Base-by-base conservation (phyloP, 108 stramenopile genomes). In the Nitzschia inconspicua region DNA sequence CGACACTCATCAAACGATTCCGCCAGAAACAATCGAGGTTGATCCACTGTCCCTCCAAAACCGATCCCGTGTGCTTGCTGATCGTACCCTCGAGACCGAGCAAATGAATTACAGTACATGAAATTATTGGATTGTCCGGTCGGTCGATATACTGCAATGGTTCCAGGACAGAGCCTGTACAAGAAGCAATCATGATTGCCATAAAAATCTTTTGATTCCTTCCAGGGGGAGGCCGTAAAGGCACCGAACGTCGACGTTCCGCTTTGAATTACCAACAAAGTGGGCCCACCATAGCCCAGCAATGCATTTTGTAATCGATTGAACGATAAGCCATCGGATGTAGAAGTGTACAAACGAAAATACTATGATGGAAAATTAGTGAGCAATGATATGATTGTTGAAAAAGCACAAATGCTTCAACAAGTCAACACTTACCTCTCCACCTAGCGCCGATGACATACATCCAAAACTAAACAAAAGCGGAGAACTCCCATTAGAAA, bases 31-130 rank as follows among this genome's bases (percentile, higher is more conserved):
- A 91, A 58, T 43, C 90, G 73, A 27, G 90, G 90, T 47, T 75
- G 41, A 3, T 81, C 63, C 6, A 57, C 54, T 19, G 80, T 86
- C 16, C 90, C 90, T 26, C 90, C 90, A 68, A 91, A 91, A 13
- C 90, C 90, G 41, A 91, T 84, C n/a, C 90, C 90, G 58, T 88
- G 84, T 9, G 86, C 81, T 51, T 84, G 78, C 35, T 73, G 73
- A 53, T 93, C 91, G 62, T 85, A 93, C 25, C 91, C 91, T 34
- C 78, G 70, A 22, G 73, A 76, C 13, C 91, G 73, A 9, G 86
- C 73, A 52, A 65, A 71, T 2, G 75, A 66, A 55, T 91, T 88
- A 35, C 83, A 86, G 65, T 88, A 91, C 85, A 86, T 85, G 60
- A 72, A 91, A 3, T 34, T 30, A 44, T 86, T 83, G 32, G 34